Base-by-base conservation (phyloP, 2,329 filamentous ascomycete genomes). In the Bisporella sp. region DNA sequence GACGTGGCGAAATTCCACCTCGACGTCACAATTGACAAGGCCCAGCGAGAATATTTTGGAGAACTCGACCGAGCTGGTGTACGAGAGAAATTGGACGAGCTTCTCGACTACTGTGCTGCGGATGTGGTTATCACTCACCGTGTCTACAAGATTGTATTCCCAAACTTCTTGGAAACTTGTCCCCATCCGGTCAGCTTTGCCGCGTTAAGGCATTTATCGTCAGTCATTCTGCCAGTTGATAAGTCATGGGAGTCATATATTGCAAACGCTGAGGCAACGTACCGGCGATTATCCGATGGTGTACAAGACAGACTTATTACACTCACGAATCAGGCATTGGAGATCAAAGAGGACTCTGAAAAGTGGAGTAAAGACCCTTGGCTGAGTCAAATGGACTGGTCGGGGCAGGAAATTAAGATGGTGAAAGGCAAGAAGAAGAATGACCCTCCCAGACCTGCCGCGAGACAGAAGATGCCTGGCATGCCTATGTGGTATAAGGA, bases 1-100 rank as follows among this genome's bases (percentile, higher is more conserved):
- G 93, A 99, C 62, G 93, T 99, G 5, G 95, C 93, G 54, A 89
- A 96, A 65, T 99, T 99, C 57, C 93, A 99, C 65, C 89, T 96
- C 59, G 82, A 91, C 59, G 81, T 96, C 48, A 84, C 85, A 3
- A 90, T 99, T 51, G 92, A 99, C 70, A 99, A 99, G 71, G 79
- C 86, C 3, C 77, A 84, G 45, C 81, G 93, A 57, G 85, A 97
- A 64, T 84, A 89, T 56, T 97, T 99, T 68, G 87, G 89, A 28
- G 85, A 87, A 59, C 74, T 95, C 31, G 84, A 92, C 64, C 81
- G 88, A 6, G 71, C 77, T 1, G 87, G 83, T 1, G 77, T 97
- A 6, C 50, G 82, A 8, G 78, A 68, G 6, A 88, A 86, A 61
- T 71, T 97, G 12, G 87, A 96, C 44, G 82, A 91, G 54, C 77